phyloP scores from a whole-genome alignment of 1,284 basidiomycete genomes.

The Bondarzewia mesenterica region DNA sequence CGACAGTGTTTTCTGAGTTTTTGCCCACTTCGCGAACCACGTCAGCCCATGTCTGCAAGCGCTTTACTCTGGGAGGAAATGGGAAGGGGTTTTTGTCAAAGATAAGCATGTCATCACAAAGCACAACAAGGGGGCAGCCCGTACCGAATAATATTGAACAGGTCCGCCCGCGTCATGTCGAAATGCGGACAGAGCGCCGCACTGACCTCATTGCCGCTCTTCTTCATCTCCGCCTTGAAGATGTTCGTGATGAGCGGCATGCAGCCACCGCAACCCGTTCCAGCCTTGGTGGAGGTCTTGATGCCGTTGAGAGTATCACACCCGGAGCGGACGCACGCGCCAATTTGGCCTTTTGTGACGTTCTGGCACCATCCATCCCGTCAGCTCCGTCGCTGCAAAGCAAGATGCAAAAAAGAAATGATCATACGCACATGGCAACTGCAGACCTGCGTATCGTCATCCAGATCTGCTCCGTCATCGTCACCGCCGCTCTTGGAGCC shows the following conservation, averaged over 20 bases:
- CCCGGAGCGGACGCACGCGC: neutral
- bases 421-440: neutral
- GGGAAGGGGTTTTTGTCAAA: too few species aligned
- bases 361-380: neutral
- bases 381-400: neutral
- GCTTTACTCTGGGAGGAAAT: neutral
- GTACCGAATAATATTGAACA: neutral
- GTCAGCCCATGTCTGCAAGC: neutral
- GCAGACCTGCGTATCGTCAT: neutral
- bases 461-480: constrained; percentile 1
- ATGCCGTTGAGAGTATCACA: neutral
- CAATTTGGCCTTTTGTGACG: neutral
- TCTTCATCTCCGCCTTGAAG: constrained; percentile 2
- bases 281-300: constrained; percentile 1
- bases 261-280: constrained; percentile 1
- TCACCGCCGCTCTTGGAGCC: neutral
- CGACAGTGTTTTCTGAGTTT: neutral
- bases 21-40: neutral
- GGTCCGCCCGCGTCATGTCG: neutral
- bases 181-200: neutral
- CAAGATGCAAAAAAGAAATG: neutral
- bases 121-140: neutral
- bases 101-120: too few species aligned
- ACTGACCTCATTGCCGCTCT: neutral
- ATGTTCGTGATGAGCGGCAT: neutral